These are phyloP conservation scores for Aspergillus bombycis DNA, from an alignment of 2,329 filamentous ascomycete genomes.

Conservation along the genomic window DNA sequence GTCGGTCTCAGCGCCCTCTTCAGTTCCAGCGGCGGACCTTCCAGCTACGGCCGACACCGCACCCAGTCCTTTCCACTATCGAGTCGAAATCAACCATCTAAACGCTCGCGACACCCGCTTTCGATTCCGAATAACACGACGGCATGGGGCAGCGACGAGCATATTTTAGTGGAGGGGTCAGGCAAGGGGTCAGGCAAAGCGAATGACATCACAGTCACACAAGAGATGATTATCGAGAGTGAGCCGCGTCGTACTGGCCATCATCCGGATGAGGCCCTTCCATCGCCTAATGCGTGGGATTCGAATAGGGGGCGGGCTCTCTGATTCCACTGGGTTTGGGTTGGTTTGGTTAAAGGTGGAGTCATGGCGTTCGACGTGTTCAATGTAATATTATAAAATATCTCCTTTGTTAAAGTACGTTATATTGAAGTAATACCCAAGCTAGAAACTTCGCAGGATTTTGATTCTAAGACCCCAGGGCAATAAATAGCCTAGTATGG, in stretches of 20 bases:
- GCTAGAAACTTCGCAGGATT: too few species aligned
- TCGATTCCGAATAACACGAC: conserved; percentile 10
- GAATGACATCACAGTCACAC: conserved; percentile 30
- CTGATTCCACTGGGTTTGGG: neutral
- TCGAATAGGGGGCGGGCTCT: neutral
- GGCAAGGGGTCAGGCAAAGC: conserved; percentile 3
- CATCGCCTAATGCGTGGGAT: neutral
- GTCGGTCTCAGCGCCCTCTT: conserved; percentile 32
- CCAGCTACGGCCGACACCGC: conserved; percentile 4
- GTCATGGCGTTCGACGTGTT: neutral
- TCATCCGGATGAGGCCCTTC: neutral
- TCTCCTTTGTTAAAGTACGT: neutral
- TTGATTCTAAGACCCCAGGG: too few species aligned
- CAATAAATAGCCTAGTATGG: too few species aligned
- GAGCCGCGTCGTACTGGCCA: conserved; percentile 14
- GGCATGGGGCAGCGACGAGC: conserved; percentile 35
- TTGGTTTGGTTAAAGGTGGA: neutral
- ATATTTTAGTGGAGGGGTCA: conserved; percentile 21
- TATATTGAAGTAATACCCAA: too few species aligned
- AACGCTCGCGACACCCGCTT: conserved; percentile 6
- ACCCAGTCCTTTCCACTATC: conserved; percentile 27
- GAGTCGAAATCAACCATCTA: conserved; percentile 15
- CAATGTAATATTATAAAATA: neutral
- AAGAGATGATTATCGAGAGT: conserved; percentile 30
- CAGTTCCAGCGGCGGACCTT: conserved; percentile 24